phyloP scores from a whole-genome alignment of 2,329 filamentous ascomycete genomes.

The Alternaria sp. region DNA sequence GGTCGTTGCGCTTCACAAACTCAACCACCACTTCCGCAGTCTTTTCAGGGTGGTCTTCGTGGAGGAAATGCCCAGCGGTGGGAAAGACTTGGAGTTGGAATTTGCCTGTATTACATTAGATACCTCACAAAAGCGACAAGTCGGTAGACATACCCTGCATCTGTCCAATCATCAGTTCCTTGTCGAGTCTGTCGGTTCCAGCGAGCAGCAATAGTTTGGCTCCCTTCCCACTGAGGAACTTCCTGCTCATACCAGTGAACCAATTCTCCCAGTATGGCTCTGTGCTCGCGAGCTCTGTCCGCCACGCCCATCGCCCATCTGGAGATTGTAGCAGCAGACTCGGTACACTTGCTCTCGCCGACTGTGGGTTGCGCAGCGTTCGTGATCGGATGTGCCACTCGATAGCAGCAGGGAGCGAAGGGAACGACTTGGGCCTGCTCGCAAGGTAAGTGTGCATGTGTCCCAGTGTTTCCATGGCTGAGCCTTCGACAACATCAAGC shows the following conservation, averaged over 20 bases:
- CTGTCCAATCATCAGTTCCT: constrained; percentile 91
- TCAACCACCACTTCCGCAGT: constrained; percentile 85
- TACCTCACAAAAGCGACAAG: constrained; percentile 8
- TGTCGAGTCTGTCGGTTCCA: constrained; percentile 88
- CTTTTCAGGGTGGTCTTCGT: constrained; percentile 92
- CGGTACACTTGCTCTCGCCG: constrained; percentile 88
- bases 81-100: constrained; percentile 95
- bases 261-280: constrained; percentile 94
- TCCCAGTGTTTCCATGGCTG: constrained; percentile 90
- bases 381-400: constrained; percentile 93
- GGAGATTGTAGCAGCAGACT: constrained; percentile 68
- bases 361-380: constrained; percentile 82
- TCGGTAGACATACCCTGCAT: constrained; percentile 78
- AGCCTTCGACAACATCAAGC: constrained; percentile 93
- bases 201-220: constrained; percentile 87
- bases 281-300: constrained; percentile 82
- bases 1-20: constrained; percentile 91
- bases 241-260: constrained; percentile 87
- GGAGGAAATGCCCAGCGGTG: constrained; percentile 94
- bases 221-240: constrained; percentile 82
- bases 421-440: constrained; percentile 79
- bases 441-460: constrained; percentile 94
- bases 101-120: constrained; percentile 68
- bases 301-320: constrained; percentile 74
- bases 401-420: constrained; percentile 79